Base-by-base conservation (phyloP, 495 filamentous ascomycete genomes). In the Aspergillus cristatus region DNA sequence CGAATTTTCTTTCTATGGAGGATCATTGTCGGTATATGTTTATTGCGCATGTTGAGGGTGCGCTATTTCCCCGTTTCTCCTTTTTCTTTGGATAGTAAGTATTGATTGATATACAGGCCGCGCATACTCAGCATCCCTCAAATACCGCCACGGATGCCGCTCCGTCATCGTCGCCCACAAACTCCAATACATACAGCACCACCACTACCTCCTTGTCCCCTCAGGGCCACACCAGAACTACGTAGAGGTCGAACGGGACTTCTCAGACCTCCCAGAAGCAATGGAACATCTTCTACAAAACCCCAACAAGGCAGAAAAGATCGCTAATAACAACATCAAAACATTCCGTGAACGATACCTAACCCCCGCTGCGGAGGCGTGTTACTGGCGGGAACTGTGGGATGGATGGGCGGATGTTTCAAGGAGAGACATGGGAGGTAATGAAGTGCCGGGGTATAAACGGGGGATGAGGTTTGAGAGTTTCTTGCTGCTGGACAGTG, bases 21-120 rank as follows among this genome's bases (percentile, higher is more conserved):
- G 71, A 81, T 14, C 71, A 76, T 36, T 81, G 78, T 45, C 49
- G 54, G 12, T 82, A 75, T 37, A 67, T 69, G 59, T 78, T 71
- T 37, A 59, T 78, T 38, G 65, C 68, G 7, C 72, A 81, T 39
- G 72, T 75, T 0, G 75, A 79, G 54, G 78, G 71, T 62, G 54
- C 41, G 55, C 34, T 3, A 11, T 17, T 3, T 32, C 7, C 32
- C 5, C 3, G 31, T 39, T 12, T 47, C 38, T 17, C n/a, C 2
- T 20, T 32, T 31, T 32, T 13, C 35, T 4, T 34, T 12, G n/a
- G n/a, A n/a, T n/a, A n/a, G n/a, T 32, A 25, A 28, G 16, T 18
- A 14, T 18, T 35, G 14, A 29, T 14, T 7, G 2, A 6, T n/a
- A n/a, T n/a, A 5, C 30, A 66, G 62, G 73, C 42, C 61, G 53